Conservation (phyloP, 2,329 filamentous ascomycete genomes). For the Sporothrix globosa region DNA sequence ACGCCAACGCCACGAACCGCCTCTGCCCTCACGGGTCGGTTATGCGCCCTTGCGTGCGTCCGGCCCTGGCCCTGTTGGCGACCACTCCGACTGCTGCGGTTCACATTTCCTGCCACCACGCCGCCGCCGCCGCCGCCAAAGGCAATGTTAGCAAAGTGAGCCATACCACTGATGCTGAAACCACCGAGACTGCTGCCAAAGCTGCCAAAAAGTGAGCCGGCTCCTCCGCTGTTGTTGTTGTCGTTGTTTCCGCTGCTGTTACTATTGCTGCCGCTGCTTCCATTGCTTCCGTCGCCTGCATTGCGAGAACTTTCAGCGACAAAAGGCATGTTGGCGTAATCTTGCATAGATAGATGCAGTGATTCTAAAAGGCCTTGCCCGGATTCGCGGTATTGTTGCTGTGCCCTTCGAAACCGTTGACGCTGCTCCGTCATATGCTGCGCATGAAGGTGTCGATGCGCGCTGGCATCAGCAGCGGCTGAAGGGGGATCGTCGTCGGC, state of each 20-base stretch:
- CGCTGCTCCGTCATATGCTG: not conserved
- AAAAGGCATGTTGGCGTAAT: no score
- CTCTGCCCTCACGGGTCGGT: not conserved
- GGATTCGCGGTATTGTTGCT: no score
- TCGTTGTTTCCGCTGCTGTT: not conserved
- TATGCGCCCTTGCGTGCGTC: not conserved
- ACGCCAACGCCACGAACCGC: not conserved
- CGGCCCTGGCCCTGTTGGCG: constrained; percentile 1
- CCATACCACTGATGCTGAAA: not conserved
- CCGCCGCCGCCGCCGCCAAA: not conserved
- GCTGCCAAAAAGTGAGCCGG: not conserved
- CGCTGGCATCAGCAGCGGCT: not conserved
- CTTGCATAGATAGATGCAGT: no score
- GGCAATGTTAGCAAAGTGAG: constrained; percentile 4
- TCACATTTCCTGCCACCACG: no score
- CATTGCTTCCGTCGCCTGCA: not conserved
- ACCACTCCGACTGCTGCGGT: not conserved
- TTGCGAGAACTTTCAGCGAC: not conserved
- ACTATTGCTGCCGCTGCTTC: not conserved
- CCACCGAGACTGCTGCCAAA: not conserved
- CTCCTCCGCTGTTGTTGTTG: not conserved
- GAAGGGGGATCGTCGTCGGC: constrained; percentile 9
- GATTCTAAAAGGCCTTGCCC: no score
- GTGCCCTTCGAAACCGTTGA: not conserved
- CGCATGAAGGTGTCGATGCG: not conserved